Percentiles rank a stretch among this genome's conserved stretches.
phyloP scores from a whole-genome alignment of 2,329 filamentous ascomycete genomes.

The Diaporthe vaccinii region DNA sequence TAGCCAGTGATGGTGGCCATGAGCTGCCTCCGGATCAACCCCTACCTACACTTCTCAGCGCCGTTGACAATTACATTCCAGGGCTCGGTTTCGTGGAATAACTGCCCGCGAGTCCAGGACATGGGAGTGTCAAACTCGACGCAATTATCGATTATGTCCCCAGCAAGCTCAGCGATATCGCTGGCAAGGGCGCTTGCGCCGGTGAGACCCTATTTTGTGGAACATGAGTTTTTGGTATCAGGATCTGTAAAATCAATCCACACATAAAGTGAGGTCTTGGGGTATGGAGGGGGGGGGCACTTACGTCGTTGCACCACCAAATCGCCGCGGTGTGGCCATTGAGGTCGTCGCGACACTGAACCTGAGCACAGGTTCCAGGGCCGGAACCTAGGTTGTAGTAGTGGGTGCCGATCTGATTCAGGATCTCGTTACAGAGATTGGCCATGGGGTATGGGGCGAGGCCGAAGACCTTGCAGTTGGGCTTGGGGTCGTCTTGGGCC shows the following conservation, averaged over 20 bases:
- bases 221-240: background rate
- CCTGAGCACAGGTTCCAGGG: background rate
- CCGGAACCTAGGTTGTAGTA: background rate
- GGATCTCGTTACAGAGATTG: rapidly evolving
- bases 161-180: background rate
- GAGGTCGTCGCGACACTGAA: background rate
- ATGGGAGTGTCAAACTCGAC: background rate
- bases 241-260: background rate
- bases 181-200: background rate
- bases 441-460: background rate
- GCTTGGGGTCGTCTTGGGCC: background rate
- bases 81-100: background rate
- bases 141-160: background rate
- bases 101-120: slow-evolving; percentile 1
- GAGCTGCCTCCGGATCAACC: no score
- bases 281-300: background rate
- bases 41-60: background rate
- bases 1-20: background rate
- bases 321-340: background rate
- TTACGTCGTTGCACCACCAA: slow-evolving; percentile 22
- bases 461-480: background rate
- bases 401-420: background rate
- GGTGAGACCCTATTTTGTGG: background rate
- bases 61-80: slow-evolving; percentile 19
- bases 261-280: background rate